Percentiles rank a stretch among this genome's conserved stretches.
Evolutionary conservation across 2,329 filamentous ascomycete species (phyloP).

Genomic region (Diaporthe citri): DNA sequence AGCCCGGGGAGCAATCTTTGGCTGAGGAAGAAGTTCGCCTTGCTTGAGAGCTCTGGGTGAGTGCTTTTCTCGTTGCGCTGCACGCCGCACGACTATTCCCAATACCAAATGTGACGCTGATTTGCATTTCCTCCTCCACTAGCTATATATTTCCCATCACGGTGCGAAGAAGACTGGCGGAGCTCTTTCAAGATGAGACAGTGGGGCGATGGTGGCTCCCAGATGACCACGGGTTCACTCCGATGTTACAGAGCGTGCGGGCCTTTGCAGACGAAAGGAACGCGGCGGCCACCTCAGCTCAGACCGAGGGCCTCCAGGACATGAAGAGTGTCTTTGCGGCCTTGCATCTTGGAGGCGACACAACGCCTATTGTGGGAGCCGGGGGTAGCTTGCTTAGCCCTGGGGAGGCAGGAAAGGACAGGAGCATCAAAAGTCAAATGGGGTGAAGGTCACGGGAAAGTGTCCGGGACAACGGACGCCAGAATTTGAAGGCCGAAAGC

Average conservation of each 20-base stretch:
- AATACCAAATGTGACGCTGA: neutral
- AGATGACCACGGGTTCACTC: constrained; percentile 80
- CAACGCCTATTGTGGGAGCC: neutral
- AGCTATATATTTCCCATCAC: constrained; percentile 87
- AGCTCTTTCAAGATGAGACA: constrained; percentile 78
- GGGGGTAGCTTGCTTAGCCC: neutral
- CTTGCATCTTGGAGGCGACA: constrained; percentile 60
- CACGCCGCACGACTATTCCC: neutral
- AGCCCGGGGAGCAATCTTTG: constrained; percentile 81
- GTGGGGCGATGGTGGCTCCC: constrained; percentile 91
- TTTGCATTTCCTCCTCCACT: constrained; percentile 14
- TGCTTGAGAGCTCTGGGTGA: constrained; percentile 84
- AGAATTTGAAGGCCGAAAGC: neutral
- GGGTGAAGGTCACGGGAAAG: neutral
- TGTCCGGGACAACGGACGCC: neutral
- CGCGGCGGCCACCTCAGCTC: constrained; percentile 66
- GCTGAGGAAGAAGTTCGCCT: constrained; percentile 82
- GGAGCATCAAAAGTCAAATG: neutral
- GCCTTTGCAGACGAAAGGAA: constrained; percentile 85
- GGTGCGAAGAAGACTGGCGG: constrained; percentile 80
- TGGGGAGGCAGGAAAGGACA: neutral
- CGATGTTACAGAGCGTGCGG: constrained; percentile 81
- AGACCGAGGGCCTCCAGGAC: constrained; percentile 77
- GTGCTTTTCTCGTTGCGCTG: constrained; percentile 49
- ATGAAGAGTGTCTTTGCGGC: constrained; percentile 80